These are phyloP conservation scores for Conoideocrella luteorostrata DNA, from an alignment of 2,329 filamentous ascomycete species.

Conservation along the genomic window DNA sequence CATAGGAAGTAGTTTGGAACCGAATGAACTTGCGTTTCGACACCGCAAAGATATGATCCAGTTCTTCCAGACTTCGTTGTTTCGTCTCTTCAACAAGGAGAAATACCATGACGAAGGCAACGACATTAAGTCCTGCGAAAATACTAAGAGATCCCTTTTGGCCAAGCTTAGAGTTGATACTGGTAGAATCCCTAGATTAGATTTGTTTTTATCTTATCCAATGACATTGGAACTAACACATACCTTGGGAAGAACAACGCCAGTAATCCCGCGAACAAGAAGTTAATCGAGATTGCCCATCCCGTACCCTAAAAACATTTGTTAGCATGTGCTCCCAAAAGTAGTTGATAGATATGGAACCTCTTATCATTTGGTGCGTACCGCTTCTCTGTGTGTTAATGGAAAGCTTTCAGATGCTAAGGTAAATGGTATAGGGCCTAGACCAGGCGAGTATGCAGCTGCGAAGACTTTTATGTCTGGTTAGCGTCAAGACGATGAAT, in stretches of 20 bases:
- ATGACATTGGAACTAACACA: background rate
- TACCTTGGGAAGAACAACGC: constrained; percentile 34
- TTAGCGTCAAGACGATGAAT: background rate
- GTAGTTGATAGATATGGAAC: too few relatives aligned
- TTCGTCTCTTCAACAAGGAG: constrained; percentile 38
- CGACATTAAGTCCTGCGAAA: constrained; percentile 39
- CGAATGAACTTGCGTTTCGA: constrained; percentile 32
- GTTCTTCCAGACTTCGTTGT: constrained; percentile 31
- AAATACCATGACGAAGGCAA: constrained; percentile 40
- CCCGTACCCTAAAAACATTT: constrained; percentile 32
- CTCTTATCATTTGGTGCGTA: constrained; percentile 10
- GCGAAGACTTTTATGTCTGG: constrained; percentile 27
- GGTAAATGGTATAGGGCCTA: constrained; percentile 43
- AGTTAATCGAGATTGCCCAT: constrained; percentile 40
- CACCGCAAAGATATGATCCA: constrained; percentile 32
- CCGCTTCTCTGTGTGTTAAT: constrained; percentile 40
- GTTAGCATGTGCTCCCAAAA: too few relatives aligned
- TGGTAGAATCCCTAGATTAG: background rate
- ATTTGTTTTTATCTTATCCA: background rate
- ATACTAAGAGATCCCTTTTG: constrained; percentile 35
- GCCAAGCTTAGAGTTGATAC: constrained; percentile 17
- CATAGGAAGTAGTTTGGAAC: constrained; percentile 26
- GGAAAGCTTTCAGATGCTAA: constrained; percentile 45
- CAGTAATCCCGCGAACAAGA: constrained; percentile 39
- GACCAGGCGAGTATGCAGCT: constrained; percentile 33